Evolutionary conservation across 2,329 filamentous ascomycete species (phyloP).

Genomic region (Zymoseptoria tritici): DNA sequence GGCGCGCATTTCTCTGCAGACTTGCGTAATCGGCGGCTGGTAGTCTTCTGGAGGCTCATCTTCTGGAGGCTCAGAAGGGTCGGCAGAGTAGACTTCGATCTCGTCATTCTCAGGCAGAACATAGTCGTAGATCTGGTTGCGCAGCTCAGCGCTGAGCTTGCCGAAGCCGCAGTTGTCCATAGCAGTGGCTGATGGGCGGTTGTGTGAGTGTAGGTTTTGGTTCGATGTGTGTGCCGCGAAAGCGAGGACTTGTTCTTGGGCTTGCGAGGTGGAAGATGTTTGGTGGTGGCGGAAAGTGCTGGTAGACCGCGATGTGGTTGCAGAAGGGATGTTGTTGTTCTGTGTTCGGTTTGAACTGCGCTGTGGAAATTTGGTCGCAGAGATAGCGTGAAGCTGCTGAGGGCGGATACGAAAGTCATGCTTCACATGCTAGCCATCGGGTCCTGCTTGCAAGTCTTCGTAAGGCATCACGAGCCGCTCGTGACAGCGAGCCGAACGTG

Average conservation of each 20-base stretch:
- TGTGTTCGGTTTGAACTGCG: too few species aligned
- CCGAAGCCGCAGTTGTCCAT: not conserved
- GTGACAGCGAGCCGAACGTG: not conserved
- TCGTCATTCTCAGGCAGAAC: conserved; percentile 2
- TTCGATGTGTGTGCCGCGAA: not conserved
- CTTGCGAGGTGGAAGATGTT: not conserved
- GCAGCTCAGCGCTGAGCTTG: not conserved
- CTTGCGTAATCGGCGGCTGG: not conserved
- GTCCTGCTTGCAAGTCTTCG: too few species aligned
- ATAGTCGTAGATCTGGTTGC: conserved; percentile 1
- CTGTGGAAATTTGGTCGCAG: too few species aligned
- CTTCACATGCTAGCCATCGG: too few species aligned
- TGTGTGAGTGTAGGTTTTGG: not conserved
- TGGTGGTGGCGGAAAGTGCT: too few species aligned
- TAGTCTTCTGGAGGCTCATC: not conserved
- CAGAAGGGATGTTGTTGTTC: too few species aligned
- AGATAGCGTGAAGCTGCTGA: too few species aligned
- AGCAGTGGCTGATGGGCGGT: not conserved
- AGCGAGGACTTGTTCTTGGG: not conserved
- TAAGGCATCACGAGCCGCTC: not conserved
- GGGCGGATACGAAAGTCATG: too few species aligned
- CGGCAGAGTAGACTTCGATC: not conserved
- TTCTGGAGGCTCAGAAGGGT: not conserved
- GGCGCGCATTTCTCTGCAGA: not conserved
- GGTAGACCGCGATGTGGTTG: too few species aligned